Evolutionary conservation across 768 basidiomycete genomes (phyloP), one percentile per base, ranked within the genome.

Genomic region (Mycena filopes): DNA sequence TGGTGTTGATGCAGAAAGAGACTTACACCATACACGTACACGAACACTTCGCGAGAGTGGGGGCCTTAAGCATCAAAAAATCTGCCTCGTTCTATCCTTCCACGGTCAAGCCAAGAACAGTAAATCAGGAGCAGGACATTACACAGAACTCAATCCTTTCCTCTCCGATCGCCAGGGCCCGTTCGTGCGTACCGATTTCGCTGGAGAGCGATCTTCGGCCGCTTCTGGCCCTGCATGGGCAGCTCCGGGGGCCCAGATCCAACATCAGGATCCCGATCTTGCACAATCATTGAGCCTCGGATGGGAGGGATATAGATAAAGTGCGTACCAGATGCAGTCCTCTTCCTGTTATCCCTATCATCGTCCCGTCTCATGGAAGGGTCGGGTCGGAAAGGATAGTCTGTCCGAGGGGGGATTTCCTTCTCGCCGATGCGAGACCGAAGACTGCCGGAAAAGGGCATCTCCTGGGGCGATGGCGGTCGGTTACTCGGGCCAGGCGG

Each of bases 321-420:
- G 45, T 9, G 74, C 86, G 68, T 78, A 92, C 92, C 93, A 73
- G 89, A 86, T 36, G 82, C 76, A 25, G 88, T 86, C 59, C 92
- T 85, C 78, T 94, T 94, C 72, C 90, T 81, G 62, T 73, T 81
- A 43, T 91, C 90, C 50, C 87, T 85, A 29, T 90, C 89, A 20
- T 92, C 90, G 12, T 91, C 89, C 66, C 82, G 82, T 59, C 80
- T 73, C 57, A 54, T 55, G 45, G 77, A 75, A 50, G 73, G 50
- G 38, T 87, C 86, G 54, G 75, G 73, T 53, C 85, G 83, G 65
- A 84, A 84, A n/a, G 82, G 72, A 43, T 74, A 59, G 77, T 79
- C 62, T 82, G 81, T n/a, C 82, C 78, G 60, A 74, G 72, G 79
- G 41, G 79, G 72, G 26, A 75, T 70, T 66, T 90, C 89, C 71